Evolutionary conservation across 495 filamentous ascomycete species (phyloP).

Genomic region (Parathielavia appendiculata): DNA sequence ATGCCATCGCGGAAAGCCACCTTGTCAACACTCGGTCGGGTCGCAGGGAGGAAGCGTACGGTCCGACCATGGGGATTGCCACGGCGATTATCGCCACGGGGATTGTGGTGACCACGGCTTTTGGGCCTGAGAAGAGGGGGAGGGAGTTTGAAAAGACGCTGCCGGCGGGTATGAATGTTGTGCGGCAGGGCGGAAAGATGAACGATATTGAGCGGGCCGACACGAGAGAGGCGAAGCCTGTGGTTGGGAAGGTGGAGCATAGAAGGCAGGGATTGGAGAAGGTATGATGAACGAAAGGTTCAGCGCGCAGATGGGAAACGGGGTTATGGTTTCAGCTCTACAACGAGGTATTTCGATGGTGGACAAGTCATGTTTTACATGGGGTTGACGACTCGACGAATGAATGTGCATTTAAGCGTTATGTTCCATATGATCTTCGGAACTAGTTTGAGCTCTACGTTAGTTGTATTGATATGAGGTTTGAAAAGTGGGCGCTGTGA

Average conservation of each 20-base stretch:
- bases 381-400: too few relatives aligned
- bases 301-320: background rate
- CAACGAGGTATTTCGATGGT: too few relatives aligned
- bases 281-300: background rate
- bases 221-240: background rate
- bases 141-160: conserved; percentile 57
- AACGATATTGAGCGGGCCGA: conserved; percentile 20
- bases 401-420: too few relatives aligned
- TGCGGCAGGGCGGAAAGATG: conserved; percentile 11
- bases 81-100: conserved; percentile 63
- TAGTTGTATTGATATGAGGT: too few relatives aligned
- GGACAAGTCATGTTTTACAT: too few relatives aligned
- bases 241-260: background rate
- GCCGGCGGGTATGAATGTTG: conserved; percentile 50
- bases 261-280: background rate
- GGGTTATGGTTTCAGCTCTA: too few relatives aligned
- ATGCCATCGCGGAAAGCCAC: conserved; percentile 56
- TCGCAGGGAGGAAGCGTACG: conserved; percentile 57
- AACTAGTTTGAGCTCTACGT: too few relatives aligned
- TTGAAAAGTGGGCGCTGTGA: too few relatives aligned
- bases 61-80: conserved; percentile 62
- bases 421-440: too few relatives aligned
- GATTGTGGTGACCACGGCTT: conserved; percentile 55
- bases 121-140: conserved; percentile 63
- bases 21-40: conserved; percentile 46